A percentile compares a stretch with the other conserved stretches of the same genome.
Evolutionary conservation across 2,329 filamentous ascomycete genomes (phyloP).

Genomic region (Pseudogymnoascus sp.): DNA sequence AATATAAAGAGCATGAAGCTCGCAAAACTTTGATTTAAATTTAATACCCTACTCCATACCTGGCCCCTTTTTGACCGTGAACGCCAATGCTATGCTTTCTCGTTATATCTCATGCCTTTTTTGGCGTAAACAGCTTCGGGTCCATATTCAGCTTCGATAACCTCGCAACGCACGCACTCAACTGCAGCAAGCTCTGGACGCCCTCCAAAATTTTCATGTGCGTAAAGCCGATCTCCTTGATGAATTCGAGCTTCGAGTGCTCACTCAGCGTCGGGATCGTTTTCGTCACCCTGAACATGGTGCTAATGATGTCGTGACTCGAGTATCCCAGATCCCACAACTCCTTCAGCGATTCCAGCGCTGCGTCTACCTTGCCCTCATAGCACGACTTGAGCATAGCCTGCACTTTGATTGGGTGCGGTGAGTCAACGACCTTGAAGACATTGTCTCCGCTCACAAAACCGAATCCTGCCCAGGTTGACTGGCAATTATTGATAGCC

Average conservation of each 20-base stretch:
- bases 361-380: conserved; percentile 82
- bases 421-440: conserved; percentile 93
- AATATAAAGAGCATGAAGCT: conserved; percentile 14
- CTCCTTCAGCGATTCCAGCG: conserved; percentile 78
- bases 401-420: conserved; percentile 96
- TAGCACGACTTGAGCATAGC: conserved; percentile 97
- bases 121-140: conserved; percentile 60
- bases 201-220: conserved; percentile 99
- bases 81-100: conserved; percentile 27
- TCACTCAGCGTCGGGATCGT: conserved; percentile 87
- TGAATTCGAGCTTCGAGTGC: conserved; percentile 93
- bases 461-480: conserved; percentile 84
- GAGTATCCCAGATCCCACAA: conserved; percentile 93
- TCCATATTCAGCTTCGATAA: conserved; percentile 97
- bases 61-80: neutral
- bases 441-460: conserved; percentile 98
- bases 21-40: conserved; percentile 9
- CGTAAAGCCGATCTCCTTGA: conserved; percentile 97
- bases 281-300: conserved; percentile 98
- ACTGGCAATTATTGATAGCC: conserved; percentile 97
- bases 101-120: conserved; percentile 19
- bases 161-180: conserved; percentile 85
- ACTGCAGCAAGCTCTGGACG: conserved; percentile 86
- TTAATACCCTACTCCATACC: neutral
- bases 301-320: conserved; percentile 98